These are phyloP conservation scores for Aurifilum marmelostoma DNA, from an alignment of 2,329 filamentous ascomycete genomes.

Conservation along the genomic window DNA sequence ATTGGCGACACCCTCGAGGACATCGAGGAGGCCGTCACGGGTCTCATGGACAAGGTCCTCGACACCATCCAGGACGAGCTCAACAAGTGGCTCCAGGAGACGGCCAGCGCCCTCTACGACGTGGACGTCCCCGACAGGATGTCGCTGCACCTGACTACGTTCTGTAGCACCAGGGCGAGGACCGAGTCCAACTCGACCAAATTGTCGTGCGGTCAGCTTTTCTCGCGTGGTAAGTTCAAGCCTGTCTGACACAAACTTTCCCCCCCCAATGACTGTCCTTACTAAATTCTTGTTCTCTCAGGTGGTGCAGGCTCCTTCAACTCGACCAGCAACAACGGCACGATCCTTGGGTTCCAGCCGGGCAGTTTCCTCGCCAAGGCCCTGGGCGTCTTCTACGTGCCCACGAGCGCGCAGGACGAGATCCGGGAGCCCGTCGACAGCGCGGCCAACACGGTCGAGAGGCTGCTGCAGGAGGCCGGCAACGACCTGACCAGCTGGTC, in stretches of 20 bases:
- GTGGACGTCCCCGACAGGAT: constrained; percentile 22
- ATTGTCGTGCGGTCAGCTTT: constrained; percentile 20
- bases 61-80: constrained; percentile 27
- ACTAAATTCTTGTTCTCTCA: background rate
- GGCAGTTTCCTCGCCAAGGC: constrained; percentile 23
- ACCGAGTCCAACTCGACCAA: constrained; percentile 13
- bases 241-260: no score
- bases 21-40: constrained; percentile 23
- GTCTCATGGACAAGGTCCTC: constrained; percentile 28
- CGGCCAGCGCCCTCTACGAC: constrained; percentile 22
- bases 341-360: constrained; percentile 28
- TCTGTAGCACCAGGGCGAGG: constrained; percentile 18
- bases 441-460: constrained; percentile 25
- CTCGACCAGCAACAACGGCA: constrained; percentile 24
- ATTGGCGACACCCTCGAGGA: constrained; percentile 26
- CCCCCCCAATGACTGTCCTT: background rate
- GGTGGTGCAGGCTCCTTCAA: constrained; percentile 17
- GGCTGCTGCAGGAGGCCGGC: constrained; percentile 21
- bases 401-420: constrained; percentile 18
- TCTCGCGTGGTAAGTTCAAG: constrained; percentile 17
- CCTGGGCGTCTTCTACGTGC: constrained; percentile 28
- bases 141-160: constrained; percentile 28
- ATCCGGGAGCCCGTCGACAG: constrained; percentile 26
- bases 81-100: constrained; percentile 27
- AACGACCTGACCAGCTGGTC: constrained; percentile 23